Evolutionary conservation across 257 asterid species (phyloP).

Genomic region (Primulina huaijiensis): DNA sequence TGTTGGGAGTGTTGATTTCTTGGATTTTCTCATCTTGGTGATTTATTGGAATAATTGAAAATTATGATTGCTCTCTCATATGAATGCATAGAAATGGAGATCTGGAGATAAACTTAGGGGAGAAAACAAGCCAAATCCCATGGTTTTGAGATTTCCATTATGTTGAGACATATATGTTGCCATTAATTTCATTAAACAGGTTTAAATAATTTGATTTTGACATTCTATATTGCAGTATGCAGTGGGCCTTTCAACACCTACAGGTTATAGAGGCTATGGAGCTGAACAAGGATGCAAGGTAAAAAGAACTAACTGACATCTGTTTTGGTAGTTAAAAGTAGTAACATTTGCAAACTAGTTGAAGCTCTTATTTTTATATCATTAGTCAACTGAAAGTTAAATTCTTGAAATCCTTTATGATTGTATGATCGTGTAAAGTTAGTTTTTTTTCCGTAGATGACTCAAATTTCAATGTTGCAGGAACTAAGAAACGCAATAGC

Average conservation of each 20-base stretch:
- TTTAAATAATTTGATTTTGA: background rate
- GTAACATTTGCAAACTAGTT: background rate
- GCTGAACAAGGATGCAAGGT: conserved; percentile 81
- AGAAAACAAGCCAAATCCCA: background rate
- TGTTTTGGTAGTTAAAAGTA: background rate
- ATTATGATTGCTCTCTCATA: background rate
- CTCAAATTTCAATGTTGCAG: conserved; percentile 29
- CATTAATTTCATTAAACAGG: background rate
- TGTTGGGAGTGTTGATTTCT: background rate
- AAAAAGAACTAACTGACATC: background rate
- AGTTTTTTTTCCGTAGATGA: background rate
- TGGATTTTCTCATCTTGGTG: background rate
- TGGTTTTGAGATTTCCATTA: background rate
- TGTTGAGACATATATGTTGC: background rate
- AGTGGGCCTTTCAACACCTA: conserved; percentile 54
- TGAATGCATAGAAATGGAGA: background rate
- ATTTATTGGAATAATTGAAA: background rate
- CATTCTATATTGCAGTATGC: conserved; percentile 55
- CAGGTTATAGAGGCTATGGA: conserved; percentile 84
- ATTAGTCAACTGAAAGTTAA: background rate
- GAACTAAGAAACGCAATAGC: conserved; percentile 66
- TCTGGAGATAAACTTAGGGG: background rate
- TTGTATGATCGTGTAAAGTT: background rate
- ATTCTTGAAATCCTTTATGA: background rate
- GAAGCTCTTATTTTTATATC: background rate